Conservation (phyloP, 1,284 basidiomycete genomes). For the Neonothopanus nambi region DNA sequence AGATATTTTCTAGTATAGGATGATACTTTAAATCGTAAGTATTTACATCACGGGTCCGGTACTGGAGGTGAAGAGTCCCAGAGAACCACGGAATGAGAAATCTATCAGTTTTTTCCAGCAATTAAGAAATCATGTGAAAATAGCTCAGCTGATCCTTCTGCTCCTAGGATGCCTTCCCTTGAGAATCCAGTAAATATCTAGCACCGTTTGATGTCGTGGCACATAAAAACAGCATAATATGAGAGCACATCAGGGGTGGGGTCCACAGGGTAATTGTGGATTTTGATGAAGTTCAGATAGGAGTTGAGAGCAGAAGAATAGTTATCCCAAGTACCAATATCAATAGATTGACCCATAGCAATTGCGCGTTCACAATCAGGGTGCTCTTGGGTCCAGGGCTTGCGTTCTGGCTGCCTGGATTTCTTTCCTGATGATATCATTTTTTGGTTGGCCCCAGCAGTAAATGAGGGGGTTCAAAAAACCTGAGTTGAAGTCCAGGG, state of each 20-base stretch:
- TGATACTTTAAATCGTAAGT: no score
- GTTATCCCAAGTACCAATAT: constrained; percentile 22
- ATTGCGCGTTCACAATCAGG: constrained; percentile 32
- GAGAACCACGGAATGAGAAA: no score
- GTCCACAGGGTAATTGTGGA: constrained; percentile 31
- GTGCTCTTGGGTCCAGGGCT: constrained; percentile 33
- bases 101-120: no score
- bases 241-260: constrained; percentile 36
- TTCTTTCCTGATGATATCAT: constrained; percentile 16
- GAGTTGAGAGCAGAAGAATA: constrained; percentile 31
- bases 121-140: no score
- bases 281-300: constrained; percentile 37
- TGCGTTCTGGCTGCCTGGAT: constrained; percentile 25
- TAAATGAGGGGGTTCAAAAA: constrained; percentile 26
- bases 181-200: no score
- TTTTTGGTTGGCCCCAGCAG: constrained; percentile 24
- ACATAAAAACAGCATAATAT: constrained; percentile 40
- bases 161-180: no score
- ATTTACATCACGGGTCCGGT: no score
- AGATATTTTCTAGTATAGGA: no score
- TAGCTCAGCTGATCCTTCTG: no score
- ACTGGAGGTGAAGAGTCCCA: no score
- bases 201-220: constrained; percentile 38
- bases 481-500: no score
- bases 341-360: constrained; percentile 33